These are phyloP conservation scores for Aspergillus proliferans DNA, from an alignment of 2,329 filamentous ascomycete species.

Conservation along the genomic window DNA sequence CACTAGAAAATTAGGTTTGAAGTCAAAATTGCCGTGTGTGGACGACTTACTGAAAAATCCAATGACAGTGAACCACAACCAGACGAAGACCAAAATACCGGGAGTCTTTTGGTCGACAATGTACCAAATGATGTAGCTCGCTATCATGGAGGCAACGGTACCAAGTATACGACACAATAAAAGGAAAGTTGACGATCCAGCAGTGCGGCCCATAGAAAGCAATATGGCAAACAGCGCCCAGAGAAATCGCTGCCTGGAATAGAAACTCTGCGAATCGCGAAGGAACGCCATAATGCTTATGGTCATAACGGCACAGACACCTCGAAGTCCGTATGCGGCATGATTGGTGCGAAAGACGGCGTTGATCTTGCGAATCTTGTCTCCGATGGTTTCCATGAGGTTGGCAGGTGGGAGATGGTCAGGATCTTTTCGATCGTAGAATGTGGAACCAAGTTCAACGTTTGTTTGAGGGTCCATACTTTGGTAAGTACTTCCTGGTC, in stretches of 20 bases:
- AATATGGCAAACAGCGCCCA: neutral
- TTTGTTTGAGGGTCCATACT: constrained; percentile 1
- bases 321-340: neutral
- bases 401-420: neutral
- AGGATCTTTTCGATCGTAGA: neutral
- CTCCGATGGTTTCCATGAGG: neutral
- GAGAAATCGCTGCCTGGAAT: neutral
- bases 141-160: neutral
- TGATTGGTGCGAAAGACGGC: neutral
- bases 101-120: neutral
- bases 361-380: neutral
- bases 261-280: neutral
- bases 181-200: neutral
- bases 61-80: neutral
- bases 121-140: constrained; percentile 1
- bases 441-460: neutral
- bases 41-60: neutral
- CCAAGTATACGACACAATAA: neutral
- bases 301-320: neutral
- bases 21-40: neutral
- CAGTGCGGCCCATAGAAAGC: neutral
- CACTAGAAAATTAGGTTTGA: neutral
- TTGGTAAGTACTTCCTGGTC: neutral
- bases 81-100: neutral
- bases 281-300: neutral